Base-by-base conservation (phyloP, 2,329 filamentous ascomycete genomes). In the Scolecobasidium constrictum region DNA sequence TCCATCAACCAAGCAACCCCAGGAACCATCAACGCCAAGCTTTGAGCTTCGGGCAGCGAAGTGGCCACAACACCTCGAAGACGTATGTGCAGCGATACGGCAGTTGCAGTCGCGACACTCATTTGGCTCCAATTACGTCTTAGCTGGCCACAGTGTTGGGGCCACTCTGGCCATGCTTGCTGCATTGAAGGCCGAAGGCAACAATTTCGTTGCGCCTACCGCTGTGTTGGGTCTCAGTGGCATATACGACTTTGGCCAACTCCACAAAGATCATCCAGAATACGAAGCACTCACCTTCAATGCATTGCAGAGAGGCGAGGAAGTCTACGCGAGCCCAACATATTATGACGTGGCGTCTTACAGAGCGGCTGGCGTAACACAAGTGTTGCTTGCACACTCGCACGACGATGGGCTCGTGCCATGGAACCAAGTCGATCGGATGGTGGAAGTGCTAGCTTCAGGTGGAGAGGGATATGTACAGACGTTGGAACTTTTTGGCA, bases 111-210 rank as follows among this genome's bases (percentile, higher is more conserved):
- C 56, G 6, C 57, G 64, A 13, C 70, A 73, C 50, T 56, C 57
- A 5, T 66, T 72, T 46, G 42, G 44, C 12, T 47, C 56, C 20
- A 49, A 52, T 16, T 81, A 78, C 56, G 55, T 82, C 2, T 65
- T 81, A 3, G 58, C 71, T 1, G 79, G 79, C 0, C 78, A 83
- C 56, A 77, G 71, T 13, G 78, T 75, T 45, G 79, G 79, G 37
- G 78, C 71, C 2, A 78, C 75, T 4, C 59, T 87, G 33, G 71
- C 75, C 0, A 69, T 77, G 43, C 82, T n/a, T n/a, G n/a, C n/a
- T n/a, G n/a, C n/a, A n/a, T n/a, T n/a, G n/a, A n/a, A n/a, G n/a
- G n/a, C 18, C 35, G 35, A 17, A 17, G 42, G 42, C 3, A 13
- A 22, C 4, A 20, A 16, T 1, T 17, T 31, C 35, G 7, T 50